These are phyloP conservation scores for Podospora appendiculata DNA, from an alignment of 495 filamentous ascomycete genomes.

Conservation along the genomic window DNA sequence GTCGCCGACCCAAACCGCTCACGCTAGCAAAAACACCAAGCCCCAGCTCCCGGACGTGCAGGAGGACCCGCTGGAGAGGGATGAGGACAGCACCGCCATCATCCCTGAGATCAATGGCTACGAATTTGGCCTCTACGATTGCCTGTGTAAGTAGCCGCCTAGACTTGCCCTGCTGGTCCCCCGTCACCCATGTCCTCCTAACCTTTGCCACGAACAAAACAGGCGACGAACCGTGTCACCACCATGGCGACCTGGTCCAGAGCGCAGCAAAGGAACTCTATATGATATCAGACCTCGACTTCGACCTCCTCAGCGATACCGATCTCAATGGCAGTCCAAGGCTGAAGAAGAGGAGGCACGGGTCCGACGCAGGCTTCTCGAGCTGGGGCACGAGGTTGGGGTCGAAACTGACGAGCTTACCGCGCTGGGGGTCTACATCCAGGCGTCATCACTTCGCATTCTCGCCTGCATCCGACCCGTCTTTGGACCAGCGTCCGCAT, in stretches of 20 bases:
- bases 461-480: conserved; percentile 39
- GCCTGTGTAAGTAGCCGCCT: conserved; percentile 40
- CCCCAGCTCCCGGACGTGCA: conserved; percentile 45
- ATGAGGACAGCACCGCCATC: conserved; percentile 50
- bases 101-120: conserved; percentile 17
- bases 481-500: conserved; percentile 30
- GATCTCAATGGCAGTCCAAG: conserved; percentile 43
- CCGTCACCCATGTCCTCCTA: background rate
- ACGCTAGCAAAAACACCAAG: conserved; percentile 34
- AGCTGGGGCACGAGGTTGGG: conserved; percentile 60
- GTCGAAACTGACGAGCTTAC: conserved; percentile 65
- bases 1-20: conserved; percentile 33
- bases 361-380: conserved; percentile 54
- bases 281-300: conserved; percentile 34
- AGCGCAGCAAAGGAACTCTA: conserved; percentile 28
- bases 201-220: background rate
- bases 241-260: conserved; percentile 28
- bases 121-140: conserved; percentile 39
- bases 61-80: conserved; percentile 45
- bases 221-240: conserved; percentile 40
- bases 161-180: background rate
- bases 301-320: conserved; percentile 52
- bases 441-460: conserved; percentile 41
- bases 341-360: conserved; percentile 53
- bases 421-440: conserved; percentile 52